phyloP scores from a whole-genome alignment of 1,284 basidiomycete species.

The Apiotrichum mycotoxinovorans region DNA sequence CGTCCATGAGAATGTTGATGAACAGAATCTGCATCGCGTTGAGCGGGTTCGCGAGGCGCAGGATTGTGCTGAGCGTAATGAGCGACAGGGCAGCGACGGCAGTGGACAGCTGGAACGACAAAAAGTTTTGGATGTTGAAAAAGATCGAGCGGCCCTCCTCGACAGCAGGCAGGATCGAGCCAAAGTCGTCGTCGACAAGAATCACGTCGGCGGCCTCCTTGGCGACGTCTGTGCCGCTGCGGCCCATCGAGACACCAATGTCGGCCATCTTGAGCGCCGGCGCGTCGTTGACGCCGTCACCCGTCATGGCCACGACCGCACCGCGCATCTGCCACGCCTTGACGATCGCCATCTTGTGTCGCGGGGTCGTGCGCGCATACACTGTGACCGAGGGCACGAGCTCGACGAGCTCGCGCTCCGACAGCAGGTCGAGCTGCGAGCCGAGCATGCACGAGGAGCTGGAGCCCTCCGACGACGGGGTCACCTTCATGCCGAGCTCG shows the following conservation, averaged over 20 bases:
- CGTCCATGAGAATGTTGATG: constrained; percentile 99
- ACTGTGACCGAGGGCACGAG: constrained; percentile 76
- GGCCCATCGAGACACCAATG: constrained; percentile 96
- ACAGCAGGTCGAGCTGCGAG: constrained; percentile 78
- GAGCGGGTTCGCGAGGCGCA: constrained; percentile 83
- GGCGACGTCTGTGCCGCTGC: constrained; percentile 93
- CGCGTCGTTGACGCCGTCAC: constrained; percentile 96
- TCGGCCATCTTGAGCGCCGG: constrained; percentile 97
- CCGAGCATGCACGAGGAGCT: constrained; percentile 66
- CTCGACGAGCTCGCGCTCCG: constrained; percentile 73
- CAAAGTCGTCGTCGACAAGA: constrained; percentile 95
- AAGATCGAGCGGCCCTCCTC: constrained; percentile 99
- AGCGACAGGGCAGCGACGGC: constrained; percentile 91
- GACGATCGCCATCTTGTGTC: constrained; percentile 96
- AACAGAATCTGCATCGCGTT: constrained; percentile 99
- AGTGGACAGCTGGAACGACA: constrained; percentile 94
- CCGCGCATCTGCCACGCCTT: constrained; percentile 86
- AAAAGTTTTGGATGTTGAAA: constrained; percentile 97
- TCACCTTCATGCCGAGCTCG: constrained; percentile 69
- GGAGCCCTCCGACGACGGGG: constrained; percentile 15
- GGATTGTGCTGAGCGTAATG: constrained; percentile 87
- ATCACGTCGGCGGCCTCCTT: constrained; percentile 98
- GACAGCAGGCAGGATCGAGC: constrained; percentile 86
- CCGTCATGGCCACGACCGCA: constrained; percentile 93
- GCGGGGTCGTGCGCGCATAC: constrained; percentile 90